Conservation (phyloP, 2,329 filamentous ascomycete genomes). For the Diaporthe sp. region DNA sequence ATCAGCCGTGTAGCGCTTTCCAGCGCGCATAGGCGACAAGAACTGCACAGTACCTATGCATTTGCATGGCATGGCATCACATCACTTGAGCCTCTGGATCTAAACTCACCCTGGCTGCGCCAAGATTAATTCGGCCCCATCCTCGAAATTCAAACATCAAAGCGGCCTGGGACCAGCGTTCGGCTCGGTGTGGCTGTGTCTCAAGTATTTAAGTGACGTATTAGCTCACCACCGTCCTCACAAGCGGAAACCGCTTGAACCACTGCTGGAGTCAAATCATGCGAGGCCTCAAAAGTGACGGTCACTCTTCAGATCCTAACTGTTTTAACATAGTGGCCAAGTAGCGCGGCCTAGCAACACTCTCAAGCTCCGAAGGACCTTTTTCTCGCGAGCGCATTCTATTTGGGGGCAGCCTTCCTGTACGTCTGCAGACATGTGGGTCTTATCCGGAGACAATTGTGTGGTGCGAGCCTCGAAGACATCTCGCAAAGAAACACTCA, state of each 20-base stretch:
- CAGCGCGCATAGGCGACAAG: background rate
- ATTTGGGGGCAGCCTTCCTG: background rate
- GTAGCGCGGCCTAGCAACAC: background rate
- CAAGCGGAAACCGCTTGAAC: background rate
- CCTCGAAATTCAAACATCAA: constrained; percentile 31
- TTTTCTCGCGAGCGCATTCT: too few relatives aligned
- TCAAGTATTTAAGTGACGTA: constrained; percentile 18
- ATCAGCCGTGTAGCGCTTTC: background rate
- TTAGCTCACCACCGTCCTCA: background rate
- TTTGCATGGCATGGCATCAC: constrained; percentile 16
- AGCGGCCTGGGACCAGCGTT: constrained; percentile 24
- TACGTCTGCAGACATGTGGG: background rate
- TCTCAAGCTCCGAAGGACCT: background rate
- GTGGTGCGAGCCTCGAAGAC: background rate
- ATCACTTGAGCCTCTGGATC: constrained; percentile 4
- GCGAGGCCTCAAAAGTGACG: background rate
- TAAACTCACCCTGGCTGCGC: constrained; percentile 7
- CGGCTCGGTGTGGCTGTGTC: constrained; percentile 22
- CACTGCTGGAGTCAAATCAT: background rate
- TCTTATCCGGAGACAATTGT: background rate
- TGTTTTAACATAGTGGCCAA: background rate
- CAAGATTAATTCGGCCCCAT: constrained; percentile 20
- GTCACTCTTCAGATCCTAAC: background rate
- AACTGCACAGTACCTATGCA: constrained; percentile 20
- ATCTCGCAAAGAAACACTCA: background rate